phyloP scores from a whole-genome alignment of 352 stramenopile species.

The Globisporangium canariense region DNA sequence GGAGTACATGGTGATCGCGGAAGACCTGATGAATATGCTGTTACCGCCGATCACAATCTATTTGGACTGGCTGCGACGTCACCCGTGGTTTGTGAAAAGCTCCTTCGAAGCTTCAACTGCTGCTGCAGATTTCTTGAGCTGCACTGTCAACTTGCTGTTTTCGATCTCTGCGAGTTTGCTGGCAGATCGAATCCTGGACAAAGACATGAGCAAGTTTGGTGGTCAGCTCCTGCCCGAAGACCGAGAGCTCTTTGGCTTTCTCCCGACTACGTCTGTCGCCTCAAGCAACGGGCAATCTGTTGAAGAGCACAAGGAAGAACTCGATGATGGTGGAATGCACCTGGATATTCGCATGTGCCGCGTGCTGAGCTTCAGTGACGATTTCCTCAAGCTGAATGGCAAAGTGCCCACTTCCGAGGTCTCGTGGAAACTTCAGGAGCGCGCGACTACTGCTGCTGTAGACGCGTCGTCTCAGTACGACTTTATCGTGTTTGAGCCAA shows the following conservation, averaged over 20 bases:
- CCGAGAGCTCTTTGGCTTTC: conserved; percentile 34
- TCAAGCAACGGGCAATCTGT: background rate
- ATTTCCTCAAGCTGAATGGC: conserved; percentile 14
- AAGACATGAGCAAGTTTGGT: conserved; percentile 11
- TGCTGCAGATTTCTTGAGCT: conserved; percentile 11
- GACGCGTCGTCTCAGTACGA: background rate
- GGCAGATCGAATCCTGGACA: conserved; percentile 14
- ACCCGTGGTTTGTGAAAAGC: conserved; percentile 24
- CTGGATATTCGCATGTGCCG: conserved; percentile 23
- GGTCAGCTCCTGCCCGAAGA: conserved; percentile 33
- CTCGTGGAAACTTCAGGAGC: conserved; percentile 24
- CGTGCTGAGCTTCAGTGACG: conserved; percentile 17
- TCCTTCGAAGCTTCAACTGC: background rate
- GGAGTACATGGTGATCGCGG: conserved; percentile 7
- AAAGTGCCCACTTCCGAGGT: conserved; percentile 22
- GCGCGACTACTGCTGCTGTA: background rate
- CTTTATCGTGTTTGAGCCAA: conserved; percentile 6
- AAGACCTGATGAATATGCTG: conserved; percentile 32
- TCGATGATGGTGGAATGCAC: conserved; percentile 5
- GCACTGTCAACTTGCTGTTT: conserved; percentile 15
- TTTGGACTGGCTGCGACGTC: conserved; percentile 38
- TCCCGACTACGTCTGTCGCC: conserved; percentile 20
- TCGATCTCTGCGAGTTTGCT: conserved; percentile 19
- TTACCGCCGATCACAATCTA: conserved; percentile 36
- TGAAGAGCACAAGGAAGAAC: background rate